These are phyloP conservation scores for Cercophora sp. DNA, from an alignment of 495 filamentous ascomycete species.

Conservation along the genomic window DNA sequence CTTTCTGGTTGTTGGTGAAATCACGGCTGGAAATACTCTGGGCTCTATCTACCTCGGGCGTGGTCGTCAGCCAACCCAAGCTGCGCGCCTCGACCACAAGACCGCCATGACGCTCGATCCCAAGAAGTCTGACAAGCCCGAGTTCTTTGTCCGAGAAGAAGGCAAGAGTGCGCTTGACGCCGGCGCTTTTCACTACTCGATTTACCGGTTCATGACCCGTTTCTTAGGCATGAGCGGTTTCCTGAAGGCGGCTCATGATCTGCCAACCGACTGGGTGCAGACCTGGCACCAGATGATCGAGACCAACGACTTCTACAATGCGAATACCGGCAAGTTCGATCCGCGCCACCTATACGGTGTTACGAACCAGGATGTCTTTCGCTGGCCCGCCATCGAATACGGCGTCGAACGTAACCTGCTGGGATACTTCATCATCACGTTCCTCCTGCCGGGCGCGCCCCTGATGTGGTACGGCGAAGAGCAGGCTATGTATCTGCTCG, in stretches of 20 bases:
- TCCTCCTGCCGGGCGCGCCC: conserved; percentile 64
- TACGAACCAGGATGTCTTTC: conserved; percentile 69
- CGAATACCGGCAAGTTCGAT: conserved; percentile 67
- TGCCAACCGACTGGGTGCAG: conserved; percentile 56
- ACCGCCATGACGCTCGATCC: conserved; percentile 40
- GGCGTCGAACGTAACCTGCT: conserved; percentile 60
- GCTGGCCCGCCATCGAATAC: conserved; percentile 63
- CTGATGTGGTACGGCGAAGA: conserved; percentile 66
- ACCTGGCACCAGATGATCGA: conserved; percentile 56
- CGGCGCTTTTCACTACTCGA: conserved; percentile 65
- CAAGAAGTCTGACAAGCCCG: conserved; percentile 37
- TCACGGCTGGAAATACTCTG: conserved; percentile 59
- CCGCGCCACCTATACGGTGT: conserved; percentile 68
- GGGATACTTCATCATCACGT: conserved; percentile 59
- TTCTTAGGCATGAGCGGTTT: conserved; percentile 64
- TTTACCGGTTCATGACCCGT: conserved; percentile 64
- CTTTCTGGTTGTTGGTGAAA: conserved; percentile 63
- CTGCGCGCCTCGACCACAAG: conserved; percentile 4
- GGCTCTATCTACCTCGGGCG: conserved; percentile 65
- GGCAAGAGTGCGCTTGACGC: conserved; percentile 61
- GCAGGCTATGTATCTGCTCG: conserved; percentile 63
- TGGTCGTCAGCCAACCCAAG: conserved; percentile 55
- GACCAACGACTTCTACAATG: conserved; percentile 63
- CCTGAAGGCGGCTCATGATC: conserved; percentile 55
- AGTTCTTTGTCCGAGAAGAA: conserved; percentile 33